Percentiles rank a stretch among this genome's conserved stretches.
These are phyloP conservation scores for Aspergillus avenaceus DNA, from an alignment of 495 filamentous ascomycete genomes.

Conservation along the genomic window DNA sequence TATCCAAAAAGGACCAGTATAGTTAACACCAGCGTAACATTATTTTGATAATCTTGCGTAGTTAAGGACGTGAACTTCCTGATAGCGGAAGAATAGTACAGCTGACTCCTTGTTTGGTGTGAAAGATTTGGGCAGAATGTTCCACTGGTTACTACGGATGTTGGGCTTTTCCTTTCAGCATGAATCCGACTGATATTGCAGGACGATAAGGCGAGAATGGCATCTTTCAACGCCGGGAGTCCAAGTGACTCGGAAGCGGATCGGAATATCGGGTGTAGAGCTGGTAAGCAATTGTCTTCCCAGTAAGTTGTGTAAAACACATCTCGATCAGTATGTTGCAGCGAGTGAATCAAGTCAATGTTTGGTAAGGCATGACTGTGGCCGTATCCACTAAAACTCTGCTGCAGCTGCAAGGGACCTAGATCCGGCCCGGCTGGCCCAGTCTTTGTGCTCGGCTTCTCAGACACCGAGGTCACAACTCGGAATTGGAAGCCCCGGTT, in stretches of 20 bases:
- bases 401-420: not conserved
- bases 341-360: slow-evolving; percentile 13
- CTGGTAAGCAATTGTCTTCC: slow-evolving; percentile 22
- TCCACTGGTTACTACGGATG: slow-evolving; percentile 6
- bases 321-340: slow-evolving; percentile 23
- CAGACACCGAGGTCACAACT: too few relatives aligned
- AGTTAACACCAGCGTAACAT: slow-evolving; percentile 7
- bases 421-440: not conserved
- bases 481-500: slow-evolving; percentile 26
- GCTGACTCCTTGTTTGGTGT: slow-evolving; percentile 24
- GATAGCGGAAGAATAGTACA: slow-evolving; percentile 26
- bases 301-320: slow-evolving; percentile 26
- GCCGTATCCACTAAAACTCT: too few relatives aligned
- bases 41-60: slow-evolving; percentile 2
- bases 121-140: slow-evolving; percentile 13
- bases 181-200: slow-evolving; percentile 23
- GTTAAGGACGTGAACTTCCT: slow-evolving; percentile 8
- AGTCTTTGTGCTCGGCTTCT: too few relatives aligned
- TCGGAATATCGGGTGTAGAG: slow-evolving; percentile 19
- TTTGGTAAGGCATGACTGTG: too few relatives aligned
- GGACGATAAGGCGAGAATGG: slow-evolving; percentile 22
- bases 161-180: slow-evolving; percentile 9
- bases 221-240: slow-evolving; percentile 12
- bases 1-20: slow-evolving; percentile 23
- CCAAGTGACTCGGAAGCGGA: not conserved